phyloP scores from a whole-genome alignment of 768 basidiomycete genomes.

The Polyporus arcularius region DNA sequence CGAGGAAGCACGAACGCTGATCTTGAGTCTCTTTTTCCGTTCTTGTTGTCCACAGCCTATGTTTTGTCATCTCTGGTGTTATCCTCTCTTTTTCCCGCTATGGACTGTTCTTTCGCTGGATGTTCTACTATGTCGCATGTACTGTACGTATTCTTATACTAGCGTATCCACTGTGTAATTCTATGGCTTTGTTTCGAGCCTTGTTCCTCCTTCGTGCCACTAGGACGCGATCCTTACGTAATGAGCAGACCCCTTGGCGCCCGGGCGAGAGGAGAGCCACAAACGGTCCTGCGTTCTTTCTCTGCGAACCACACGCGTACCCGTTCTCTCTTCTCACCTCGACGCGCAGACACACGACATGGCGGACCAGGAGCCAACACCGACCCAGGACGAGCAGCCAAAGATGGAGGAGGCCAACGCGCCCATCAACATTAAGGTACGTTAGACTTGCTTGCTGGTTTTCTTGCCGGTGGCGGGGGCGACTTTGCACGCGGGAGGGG shows the following conservation, averaged over 20 bases:
- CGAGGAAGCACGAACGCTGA: constrained; percentile 32
- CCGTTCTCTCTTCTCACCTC: not conserved
- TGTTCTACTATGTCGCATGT: not conserved
- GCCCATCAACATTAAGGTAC: constrained; percentile 80
- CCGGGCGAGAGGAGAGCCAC: not conserved
- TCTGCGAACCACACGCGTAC: constrained; percentile 7
- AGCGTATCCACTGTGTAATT: not conserved
- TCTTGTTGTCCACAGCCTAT: not conserved
- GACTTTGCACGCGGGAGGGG: not conserved
- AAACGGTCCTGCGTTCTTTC: not conserved
- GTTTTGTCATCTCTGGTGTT: too few species aligned
- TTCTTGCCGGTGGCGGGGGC: not conserved
- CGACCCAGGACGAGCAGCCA: constrained; percentile 41
- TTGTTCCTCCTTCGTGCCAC: not conserved
- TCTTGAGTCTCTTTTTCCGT: not conserved
- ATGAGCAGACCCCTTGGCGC: not conserved
- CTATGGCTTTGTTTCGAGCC: not conserved
- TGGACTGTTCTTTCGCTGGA: not conserved
- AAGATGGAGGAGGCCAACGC: constrained; percentile 61
- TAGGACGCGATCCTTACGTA: constrained; percentile 8
- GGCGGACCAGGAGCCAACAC: constrained; percentile 52
- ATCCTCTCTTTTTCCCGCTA: too few species aligned
- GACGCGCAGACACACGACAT: constrained; percentile 34
- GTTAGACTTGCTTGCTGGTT: constrained; percentile 16
- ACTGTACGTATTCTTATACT: constrained; percentile 10